Percentiles rank a stretch among this genome's conserved stretches.
Evolutionary conservation across 2,329 filamentous ascomycete species (phyloP).

Genomic region (Fusarium sp.): DNA sequence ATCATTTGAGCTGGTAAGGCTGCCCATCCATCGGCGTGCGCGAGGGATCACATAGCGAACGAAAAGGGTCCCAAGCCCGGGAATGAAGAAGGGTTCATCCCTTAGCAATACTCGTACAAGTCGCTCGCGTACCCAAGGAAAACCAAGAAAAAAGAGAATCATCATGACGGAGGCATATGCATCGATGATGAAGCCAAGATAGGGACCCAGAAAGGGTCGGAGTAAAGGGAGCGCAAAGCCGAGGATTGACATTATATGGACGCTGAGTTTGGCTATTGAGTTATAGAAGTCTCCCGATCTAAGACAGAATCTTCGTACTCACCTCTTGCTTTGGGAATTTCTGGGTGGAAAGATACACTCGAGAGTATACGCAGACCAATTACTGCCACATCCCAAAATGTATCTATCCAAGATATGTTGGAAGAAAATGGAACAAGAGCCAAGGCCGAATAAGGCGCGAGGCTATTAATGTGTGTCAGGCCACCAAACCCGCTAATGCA

Average conservation of each 20-base stretch:
- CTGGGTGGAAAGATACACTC: fast-evolving
- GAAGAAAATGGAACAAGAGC: neutral
- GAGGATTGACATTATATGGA: neutral
- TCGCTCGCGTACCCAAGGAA: neutral
- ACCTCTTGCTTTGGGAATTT: neutral
- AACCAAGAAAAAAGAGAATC: neutral
- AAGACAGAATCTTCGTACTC: neutral
- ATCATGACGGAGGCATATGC: neutral
- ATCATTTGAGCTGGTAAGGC: neutral
- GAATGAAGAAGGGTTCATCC: neutral
- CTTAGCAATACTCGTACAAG: neutral
- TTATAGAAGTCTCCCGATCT: neutral
- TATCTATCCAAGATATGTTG: neutral
- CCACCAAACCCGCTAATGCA: neutral
- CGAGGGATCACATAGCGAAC: neutral
- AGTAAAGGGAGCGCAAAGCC: neutral
- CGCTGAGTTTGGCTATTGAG: neutral
- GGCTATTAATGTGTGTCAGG: neutral
- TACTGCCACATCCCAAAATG: neutral
- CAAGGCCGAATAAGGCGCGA: neutral
- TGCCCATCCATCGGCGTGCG: neutral
- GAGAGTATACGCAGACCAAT: neutral
- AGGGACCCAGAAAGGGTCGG: neutral
- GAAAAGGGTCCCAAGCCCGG: fast-evolving
- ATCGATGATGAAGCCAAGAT: neutral